These are phyloP conservation scores for Sporothrix dimorphospora DNA, from an alignment of 2,329 filamentous ascomycete species.

Conservation along the genomic window DNA sequence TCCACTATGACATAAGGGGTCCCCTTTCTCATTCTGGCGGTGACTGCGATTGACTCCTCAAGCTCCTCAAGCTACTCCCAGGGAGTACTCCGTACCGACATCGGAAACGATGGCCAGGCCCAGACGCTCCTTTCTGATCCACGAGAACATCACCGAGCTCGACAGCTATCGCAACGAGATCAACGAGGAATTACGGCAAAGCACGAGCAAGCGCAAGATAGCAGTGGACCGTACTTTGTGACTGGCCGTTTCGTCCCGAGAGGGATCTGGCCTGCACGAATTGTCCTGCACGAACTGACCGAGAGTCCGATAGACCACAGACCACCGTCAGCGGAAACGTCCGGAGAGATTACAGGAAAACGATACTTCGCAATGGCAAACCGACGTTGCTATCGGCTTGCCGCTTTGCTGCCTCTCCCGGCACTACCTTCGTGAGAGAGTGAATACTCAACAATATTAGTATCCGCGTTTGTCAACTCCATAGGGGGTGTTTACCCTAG, in stretches of 20 bases:
- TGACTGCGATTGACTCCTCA: neutral
- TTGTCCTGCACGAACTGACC: neutral
- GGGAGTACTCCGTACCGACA: neutral
- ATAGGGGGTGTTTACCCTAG: neutral
- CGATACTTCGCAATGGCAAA: neutral
- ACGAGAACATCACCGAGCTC: neutral
- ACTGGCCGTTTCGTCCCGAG: neutral
- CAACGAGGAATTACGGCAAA: neutral
- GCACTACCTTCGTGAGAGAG: neutral
- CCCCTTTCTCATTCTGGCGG: neutral
- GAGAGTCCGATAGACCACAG: neutral
- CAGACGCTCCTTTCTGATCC: too few relatives aligned
- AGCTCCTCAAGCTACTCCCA: neutral
- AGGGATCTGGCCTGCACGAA: neutral
- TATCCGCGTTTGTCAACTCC: neutral
- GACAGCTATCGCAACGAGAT: neutral
- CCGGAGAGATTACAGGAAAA: neutral
- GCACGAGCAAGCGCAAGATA: neutral
- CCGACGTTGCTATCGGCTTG: neutral
- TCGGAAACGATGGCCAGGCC: neutral
- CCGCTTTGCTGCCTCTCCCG: neutral
- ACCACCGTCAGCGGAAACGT: neutral
- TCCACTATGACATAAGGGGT: slow-evolving; percentile 19
- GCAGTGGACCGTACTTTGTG: too few relatives aligned
- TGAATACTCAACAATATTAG: neutral